Percentiles rank a stretch among this genome's conserved stretches.
Conservation (phyloP, 106 monocot species). For the Ottelia alismoides region DNA sequence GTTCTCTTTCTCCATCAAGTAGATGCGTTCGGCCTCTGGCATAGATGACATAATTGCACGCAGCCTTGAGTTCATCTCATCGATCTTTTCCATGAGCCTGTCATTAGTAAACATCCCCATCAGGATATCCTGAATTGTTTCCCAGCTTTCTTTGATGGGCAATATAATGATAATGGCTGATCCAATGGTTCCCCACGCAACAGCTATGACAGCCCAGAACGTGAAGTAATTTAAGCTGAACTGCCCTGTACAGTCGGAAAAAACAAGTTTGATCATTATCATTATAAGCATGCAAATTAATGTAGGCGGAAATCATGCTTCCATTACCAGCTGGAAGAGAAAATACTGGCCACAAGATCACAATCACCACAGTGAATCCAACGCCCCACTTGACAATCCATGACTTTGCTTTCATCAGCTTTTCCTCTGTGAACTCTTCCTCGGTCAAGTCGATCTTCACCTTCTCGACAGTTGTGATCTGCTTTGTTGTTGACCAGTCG, state of each 20-base stretch:
- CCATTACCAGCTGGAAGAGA: conserved; percentile 82
- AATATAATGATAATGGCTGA: conserved; percentile 79
- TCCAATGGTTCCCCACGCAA: conserved; percentile 74
- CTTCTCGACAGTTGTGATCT: conserved; percentile 79
- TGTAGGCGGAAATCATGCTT: background rate
- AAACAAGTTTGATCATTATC: background rate
- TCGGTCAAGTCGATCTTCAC: conserved; percentile 30
- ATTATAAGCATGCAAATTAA: background rate
- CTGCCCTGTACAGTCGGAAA: conserved; percentile 24
- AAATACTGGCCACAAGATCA: conserved; percentile 67
- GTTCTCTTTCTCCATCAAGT: conserved; percentile 55
- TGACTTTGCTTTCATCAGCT: conserved; percentile 57
- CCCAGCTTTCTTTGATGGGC: conserved; percentile 81
- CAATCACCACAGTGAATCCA: conserved; percentile 63
- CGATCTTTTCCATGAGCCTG: conserved; percentile 43
- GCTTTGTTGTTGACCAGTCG: conserved; percentile 74
- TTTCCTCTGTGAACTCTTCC: conserved; percentile 89
- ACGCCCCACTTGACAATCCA: conserved; percentile 93
- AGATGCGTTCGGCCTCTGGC: conserved; percentile 52
- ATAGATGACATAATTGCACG: conserved; percentile 48
- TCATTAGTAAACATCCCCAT: conserved; percentile 80
- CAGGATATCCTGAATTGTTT: conserved; percentile 41
- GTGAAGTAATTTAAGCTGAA: conserved; percentile 90
- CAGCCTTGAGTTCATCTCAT: conserved; percentile 57
- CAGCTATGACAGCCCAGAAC: conserved; percentile 71